Conservation (phyloP, 2,329 filamentous ascomycete species). For the Alternaria sp. region DNA sequence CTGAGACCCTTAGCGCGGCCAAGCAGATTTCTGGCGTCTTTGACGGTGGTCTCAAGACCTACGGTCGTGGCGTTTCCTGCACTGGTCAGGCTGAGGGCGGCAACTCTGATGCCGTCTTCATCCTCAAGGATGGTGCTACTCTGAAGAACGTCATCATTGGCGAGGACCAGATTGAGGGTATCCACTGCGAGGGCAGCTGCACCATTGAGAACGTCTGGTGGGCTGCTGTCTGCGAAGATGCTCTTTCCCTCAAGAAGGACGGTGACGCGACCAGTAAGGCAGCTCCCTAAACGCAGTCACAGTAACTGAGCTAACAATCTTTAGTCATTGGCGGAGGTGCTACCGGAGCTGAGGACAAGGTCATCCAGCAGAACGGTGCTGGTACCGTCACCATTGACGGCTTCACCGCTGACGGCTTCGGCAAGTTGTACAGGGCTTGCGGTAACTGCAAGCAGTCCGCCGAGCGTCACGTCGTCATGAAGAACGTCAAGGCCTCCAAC, state of each 20-base stretch:
- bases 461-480: constrained; percentile 56
- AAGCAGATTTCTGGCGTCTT: constrained; percentile 39
- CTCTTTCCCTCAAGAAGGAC: constrained; percentile 47
- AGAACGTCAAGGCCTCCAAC: constrained; percentile 55
- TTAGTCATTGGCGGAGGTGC: constrained; percentile 54
- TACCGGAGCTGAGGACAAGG: constrained; percentile 52
- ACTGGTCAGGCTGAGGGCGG: constrained; percentile 56
- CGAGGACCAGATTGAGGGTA: constrained; percentile 55
- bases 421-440: constrained; percentile 59
- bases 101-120: constrained; percentile 61
- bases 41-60: constrained; percentile 48
- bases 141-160: constrained; percentile 66
- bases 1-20: constrained; percentile 37
- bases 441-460: constrained; percentile 59
- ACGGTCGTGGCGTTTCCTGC: constrained; percentile 51
- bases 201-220: constrained; percentile 57
- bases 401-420: constrained; percentile 46
- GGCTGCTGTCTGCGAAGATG: constrained; percentile 51
- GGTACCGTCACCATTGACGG: constrained; percentile 52
- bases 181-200: constrained; percentile 54
- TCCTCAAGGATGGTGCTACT: constrained; percentile 61
- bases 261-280: constrained; percentile 20
- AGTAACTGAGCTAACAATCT: neutral
- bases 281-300: neutral
- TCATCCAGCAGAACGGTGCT: constrained; percentile 55